Evolutionary conservation across 2,329 filamentous ascomycete genomes (phyloP), one percentile per base, ranked within the genome.

Genomic region (Chaetomiaceae sp.): DNA sequence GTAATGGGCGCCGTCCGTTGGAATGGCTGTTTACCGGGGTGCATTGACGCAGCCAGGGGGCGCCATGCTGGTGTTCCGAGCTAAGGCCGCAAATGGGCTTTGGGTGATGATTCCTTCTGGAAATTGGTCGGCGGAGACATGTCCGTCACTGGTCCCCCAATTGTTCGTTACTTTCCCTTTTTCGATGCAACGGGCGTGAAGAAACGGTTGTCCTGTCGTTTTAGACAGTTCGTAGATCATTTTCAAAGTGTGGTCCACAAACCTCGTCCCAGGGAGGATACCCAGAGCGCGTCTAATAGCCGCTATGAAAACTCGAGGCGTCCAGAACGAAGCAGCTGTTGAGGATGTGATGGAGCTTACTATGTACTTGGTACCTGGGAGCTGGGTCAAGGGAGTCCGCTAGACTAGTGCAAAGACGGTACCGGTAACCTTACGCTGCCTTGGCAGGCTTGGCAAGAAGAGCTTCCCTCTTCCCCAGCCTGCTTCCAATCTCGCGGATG

Each of bases 51-150:
- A 24, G 22, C 44, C 45, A 45, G 22, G 52, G 54, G 54, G 53
- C 47, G 49, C 47, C 52, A 54, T 52, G 55, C 50, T 49, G 47
- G 49, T 50, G 57, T 59, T 24, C n/a, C n/a, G n/a, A n/a, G 58
- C 56, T 54, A 53, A 52, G 54, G 51, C 51, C 45, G 48, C 37
- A 54, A 57, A 48, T 48, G 57, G 58, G 55, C 54, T 56, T 51
- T n/a, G 48, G 46, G 45, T 50, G 8, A 11, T 39, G 42, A 46
- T 55, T 54, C 52, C 49, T 55, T 50, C 44, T 51, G 41, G 36
- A 54, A 15, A 37, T 47, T 55, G 56, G 55, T 53, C 57, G 57
- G 54, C 45, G 45, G 43, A 51, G 42, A 53, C 38, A 30, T 44
- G 32, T 39, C 22, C 47, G 37, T 19, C 42, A 29, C 17, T 17